These are phyloP conservation scores for Komagataella populi DNA, from an alignment of 805 yeast species.

Conservation along the genomic window DNA sequence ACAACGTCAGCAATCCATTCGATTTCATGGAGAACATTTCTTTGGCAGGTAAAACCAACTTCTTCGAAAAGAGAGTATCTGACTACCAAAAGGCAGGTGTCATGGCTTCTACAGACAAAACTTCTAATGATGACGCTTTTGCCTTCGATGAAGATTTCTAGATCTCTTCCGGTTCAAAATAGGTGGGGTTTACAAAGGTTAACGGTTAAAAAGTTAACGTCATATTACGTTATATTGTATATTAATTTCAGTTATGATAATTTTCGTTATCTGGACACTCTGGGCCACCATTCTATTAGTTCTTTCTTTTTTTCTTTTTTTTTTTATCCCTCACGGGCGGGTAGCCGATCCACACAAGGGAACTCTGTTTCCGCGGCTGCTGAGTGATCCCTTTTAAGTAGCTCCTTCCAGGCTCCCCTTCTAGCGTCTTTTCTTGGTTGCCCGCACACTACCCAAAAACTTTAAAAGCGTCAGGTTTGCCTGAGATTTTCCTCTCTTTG, in stretches of 20 bases:
- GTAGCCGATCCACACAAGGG: neutral
- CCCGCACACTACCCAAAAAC: neutral
- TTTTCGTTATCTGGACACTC: neutral
- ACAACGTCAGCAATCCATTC: slow-evolving; percentile 85
- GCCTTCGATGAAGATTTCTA: slow-evolving; percentile 91
- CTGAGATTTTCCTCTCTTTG: neutral
- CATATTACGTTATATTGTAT: neutral
- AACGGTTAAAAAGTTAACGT: neutral
- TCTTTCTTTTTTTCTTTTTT: slow-evolving; percentile 1
- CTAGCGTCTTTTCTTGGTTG: neutral
- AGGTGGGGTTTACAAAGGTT: neutral
- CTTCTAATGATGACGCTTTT: slow-evolving; percentile 40
- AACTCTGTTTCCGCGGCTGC: neutral
- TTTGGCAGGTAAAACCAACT: slow-evolving; percentile 95
- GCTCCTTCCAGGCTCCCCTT: neutral
- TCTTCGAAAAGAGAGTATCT: slow-evolving; percentile 96
- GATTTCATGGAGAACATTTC: slow-evolving; percentile 99
- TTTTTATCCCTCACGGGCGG: slow-evolving; percentile 1
- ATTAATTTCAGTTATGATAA: neutral
- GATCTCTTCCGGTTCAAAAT: slow-evolving; percentile 5
- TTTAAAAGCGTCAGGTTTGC: neutral
- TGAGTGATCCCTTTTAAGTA: neutral
- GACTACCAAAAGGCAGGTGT: slow-evolving; percentile 99
- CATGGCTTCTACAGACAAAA: slow-evolving; percentile 61
- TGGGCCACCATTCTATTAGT: neutral